Evolutionary conservation across 257 asterid genomes (phyloP).

Genomic region (Solanum ossicruentum): DNA sequence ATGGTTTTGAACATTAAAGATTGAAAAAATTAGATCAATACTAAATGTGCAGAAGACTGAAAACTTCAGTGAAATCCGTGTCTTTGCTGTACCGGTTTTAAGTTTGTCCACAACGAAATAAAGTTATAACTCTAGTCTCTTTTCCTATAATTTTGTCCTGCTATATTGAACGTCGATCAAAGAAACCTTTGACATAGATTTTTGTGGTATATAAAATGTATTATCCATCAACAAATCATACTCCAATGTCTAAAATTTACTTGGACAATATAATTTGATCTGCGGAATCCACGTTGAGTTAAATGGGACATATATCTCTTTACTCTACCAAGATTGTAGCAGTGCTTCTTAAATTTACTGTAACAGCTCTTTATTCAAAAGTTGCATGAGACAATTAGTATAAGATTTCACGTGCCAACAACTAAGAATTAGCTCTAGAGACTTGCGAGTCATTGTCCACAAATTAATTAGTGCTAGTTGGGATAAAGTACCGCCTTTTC

Average conservation of each 20-base stretch:
- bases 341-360: too few relatives aligned
- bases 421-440: neutral
- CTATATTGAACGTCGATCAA: neutral
- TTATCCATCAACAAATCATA: neutral
- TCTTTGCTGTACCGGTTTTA: too few relatives aligned
- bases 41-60: neutral
- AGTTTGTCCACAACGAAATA: neutral
- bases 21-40: too few relatives aligned
- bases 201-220: neutral
- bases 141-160: too few relatives aligned
- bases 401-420: neutral
- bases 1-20: neutral
- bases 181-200: too few relatives aligned
- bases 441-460: neutral
- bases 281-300: too few relatives aligned
- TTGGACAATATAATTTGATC: too few relatives aligned
- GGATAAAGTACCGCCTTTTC: neutral
- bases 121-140: neutral
- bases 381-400: neutral
- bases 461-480: neutral
- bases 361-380: too few relatives aligned
- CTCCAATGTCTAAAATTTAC: neutral
- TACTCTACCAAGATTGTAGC: too few relatives aligned
- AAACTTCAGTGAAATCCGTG: neutral
- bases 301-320: too few relatives aligned